Conservation (phyloP, 1,284 basidiomycete species). For the Ceratorhiza oryzae-sativae region DNA sequence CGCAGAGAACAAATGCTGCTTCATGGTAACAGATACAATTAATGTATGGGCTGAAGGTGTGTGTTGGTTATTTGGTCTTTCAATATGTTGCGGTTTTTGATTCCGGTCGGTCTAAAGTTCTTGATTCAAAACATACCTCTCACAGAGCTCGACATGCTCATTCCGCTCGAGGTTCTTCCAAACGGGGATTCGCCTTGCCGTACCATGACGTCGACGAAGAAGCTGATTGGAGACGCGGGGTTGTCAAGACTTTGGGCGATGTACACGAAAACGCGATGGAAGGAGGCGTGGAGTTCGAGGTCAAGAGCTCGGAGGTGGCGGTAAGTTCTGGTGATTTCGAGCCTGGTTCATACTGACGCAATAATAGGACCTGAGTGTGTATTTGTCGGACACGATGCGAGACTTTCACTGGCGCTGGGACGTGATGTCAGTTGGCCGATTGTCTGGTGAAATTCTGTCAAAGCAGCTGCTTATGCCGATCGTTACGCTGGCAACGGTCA, state of each 20-base stretch:
- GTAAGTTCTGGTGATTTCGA: not conserved
- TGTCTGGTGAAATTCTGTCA: constrained; percentile 10
- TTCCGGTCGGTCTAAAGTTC: not conserved
- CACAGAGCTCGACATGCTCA: constrained; percentile 33
- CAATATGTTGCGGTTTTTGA: not conserved
- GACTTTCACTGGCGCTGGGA: constrained; percentile 38
- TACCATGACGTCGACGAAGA: constrained; percentile 37
- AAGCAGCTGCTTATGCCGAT: constrained; percentile 31
- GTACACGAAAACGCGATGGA: constrained; percentile 4
- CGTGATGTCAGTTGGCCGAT: constrained; percentile 24
- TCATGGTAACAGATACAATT: constrained; percentile 24
- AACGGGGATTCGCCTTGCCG: constrained; percentile 29
- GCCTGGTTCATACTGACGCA: not conserved
- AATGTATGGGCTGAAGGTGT: constrained; percentile 35
- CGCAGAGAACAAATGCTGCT: not conserved
- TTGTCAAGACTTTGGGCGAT: constrained; percentile 16
- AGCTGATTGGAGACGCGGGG: constrained; percentile 29
- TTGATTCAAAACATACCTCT: constrained; percentile 31
- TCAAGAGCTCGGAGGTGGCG: constrained; percentile 15
- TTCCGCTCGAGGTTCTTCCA: not conserved
- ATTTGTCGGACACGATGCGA: constrained; percentile 7
- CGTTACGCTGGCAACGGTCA: constrained; percentile 25
- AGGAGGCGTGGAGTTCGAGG: constrained; percentile 27
- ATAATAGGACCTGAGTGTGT: constrained; percentile 23
- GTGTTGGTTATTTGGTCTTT: not conserved